phyloP scores from a whole-genome alignment of 2,329 filamentous ascomycete species.

The Phaeosphaeria sp. region DNA sequence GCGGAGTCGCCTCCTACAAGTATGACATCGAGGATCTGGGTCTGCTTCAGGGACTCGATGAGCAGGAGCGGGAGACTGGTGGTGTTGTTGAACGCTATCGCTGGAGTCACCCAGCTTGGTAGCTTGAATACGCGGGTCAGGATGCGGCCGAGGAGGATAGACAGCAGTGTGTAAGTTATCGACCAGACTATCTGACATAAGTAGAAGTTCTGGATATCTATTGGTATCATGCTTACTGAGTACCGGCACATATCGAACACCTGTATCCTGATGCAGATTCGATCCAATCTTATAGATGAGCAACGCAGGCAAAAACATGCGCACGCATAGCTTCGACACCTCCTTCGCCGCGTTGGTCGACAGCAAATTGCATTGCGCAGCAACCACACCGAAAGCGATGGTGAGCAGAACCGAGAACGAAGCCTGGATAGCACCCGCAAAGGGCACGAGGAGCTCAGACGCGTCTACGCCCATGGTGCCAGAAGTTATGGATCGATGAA shows the following conservation, averaged over 20 bases:
- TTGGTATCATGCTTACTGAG: conserved; percentile 45
- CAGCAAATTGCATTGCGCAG: conserved; percentile 59
- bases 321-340: conserved; percentile 60
- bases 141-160: conserved; percentile 55
- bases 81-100: conserved; percentile 65
- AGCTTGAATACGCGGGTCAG: conserved; percentile 56
- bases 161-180: conserved; percentile 57
- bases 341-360: conserved; percentile 58
- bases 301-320: conserved; percentile 61
- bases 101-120: conserved; percentile 61
- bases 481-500: neutral
- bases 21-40: conserved; percentile 61
- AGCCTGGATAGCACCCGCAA: conserved; percentile 63
- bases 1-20: conserved; percentile 55
- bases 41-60: conserved; percentile 60
- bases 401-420: conserved; percentile 62
- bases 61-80: conserved; percentile 61
- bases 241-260: conserved; percentile 57
- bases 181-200: conserved; percentile 53
- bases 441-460: conserved; percentile 49
- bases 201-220: neutral
- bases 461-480: conserved; percentile 28
- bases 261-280: conserved; percentile 57
- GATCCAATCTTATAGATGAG: conserved; percentile 62
- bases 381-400: conserved; percentile 59